Base-by-base conservation (phyloP, 1,284 basidiomycete species). In the Trametes hirsuta region DNA sequence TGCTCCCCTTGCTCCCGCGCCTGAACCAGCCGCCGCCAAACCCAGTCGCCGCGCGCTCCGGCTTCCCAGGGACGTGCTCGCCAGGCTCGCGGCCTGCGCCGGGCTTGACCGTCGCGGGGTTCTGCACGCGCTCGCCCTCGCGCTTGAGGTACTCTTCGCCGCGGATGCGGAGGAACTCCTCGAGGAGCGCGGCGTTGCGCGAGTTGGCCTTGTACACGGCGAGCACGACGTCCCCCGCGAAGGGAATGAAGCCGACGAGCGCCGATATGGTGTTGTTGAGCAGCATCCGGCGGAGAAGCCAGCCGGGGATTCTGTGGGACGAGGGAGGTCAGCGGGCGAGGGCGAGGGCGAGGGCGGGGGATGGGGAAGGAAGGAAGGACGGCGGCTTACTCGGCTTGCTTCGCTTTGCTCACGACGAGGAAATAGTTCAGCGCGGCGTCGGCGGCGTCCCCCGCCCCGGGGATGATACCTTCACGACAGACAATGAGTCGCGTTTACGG, bases 191-290 rank as follows among this genome's bases (percentile, higher is more conserved):
- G 2, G 93, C 94, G 70, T 97, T 97, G 64, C 95, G 82, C 45
- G 87, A 92, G 75, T 97, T 98, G n/a, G 94, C 86, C 73, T 94
- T 95, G 82, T 81, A 97, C 4, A 76, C 77, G 50, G 79, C 94
- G 71, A 94, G 74, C 4, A 88, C 72, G 50, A 97, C 72, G 72
- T 96, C 94, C 2, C 95, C 95, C 0, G 85, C 81, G 41, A 94
- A 45, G 0, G 95, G 95, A 4, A 97, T 76, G 53, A 95, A 76
- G 34, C 94, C 93, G 6, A 93, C 78, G 0, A 79, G 82, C 0
- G 85, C 85, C 18, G 89, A 88, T 14, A 96, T 77, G 5, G 84
- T 81, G 77, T 94, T 93, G 79, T 97, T 95, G 61, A 88, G 61
- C 47, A 93, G 66, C 95, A 97, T 95, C 57, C 82, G 82, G 21